Percentiles rank a stretch among this genome's conserved stretches.
phyloP scores from a whole-genome alignment of 331 rosid species.

The Saraca asoca region DNA sequence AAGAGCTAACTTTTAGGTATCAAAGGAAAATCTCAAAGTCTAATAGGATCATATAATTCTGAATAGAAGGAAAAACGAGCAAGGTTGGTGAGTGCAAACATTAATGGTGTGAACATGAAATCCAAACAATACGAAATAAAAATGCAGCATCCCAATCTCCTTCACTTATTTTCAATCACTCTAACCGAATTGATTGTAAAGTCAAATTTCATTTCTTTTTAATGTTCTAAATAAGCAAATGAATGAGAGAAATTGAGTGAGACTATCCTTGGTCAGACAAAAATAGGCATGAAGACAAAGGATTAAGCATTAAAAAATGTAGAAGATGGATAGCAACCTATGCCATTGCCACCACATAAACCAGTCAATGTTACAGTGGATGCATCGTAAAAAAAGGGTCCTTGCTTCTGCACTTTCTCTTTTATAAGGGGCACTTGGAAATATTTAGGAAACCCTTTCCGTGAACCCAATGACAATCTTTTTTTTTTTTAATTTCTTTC shows the following conservation, averaged over 20 bases:
- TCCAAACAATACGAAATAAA: slow-evolving; percentile 40
- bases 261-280: too few species aligned
- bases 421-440: slow-evolving; percentile 35
- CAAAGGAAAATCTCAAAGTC: too few species aligned
- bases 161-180: too few species aligned
- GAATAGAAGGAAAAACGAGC: not conserved
- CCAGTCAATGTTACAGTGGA: slow-evolving; percentile 35
- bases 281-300: slow-evolving; percentile 11
- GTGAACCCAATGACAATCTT: slow-evolving; percentile 44
- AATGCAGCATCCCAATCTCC: slow-evolving; percentile 29
- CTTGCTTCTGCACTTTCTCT: slow-evolving; percentile 42
- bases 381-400: slow-evolving; percentile 51
- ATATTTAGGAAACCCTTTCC: slow-evolving; percentile 36
- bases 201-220: too few species aligned
- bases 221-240: too few species aligned
- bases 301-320: slow-evolving; percentile 49
- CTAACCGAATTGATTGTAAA: too few species aligned
- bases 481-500: slow-evolving; percentile 28
- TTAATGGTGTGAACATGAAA: slow-evolving; percentile 22
- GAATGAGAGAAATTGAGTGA: too few species aligned
- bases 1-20: too few species aligned
- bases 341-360: slow-evolving; percentile 46
- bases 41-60: too few species aligned
- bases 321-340: slow-evolving; percentile 50
- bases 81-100: not conserved